Percentiles rank a stretch among this genome's conserved stretches.
Conservation (phyloP, 257 asterid species). For the Nicotiana tabacum region DNA sequence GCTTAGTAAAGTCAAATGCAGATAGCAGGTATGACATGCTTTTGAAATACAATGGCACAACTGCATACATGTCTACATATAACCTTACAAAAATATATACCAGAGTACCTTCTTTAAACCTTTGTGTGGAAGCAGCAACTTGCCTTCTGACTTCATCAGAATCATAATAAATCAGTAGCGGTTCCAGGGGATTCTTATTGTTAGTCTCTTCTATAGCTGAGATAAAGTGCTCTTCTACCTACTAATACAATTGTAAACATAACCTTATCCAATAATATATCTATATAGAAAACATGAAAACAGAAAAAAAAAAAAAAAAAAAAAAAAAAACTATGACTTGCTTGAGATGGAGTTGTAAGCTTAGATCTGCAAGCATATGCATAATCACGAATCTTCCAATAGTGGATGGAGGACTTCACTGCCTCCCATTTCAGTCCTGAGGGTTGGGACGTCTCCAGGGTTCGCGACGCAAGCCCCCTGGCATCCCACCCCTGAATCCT, state of each 20-base stretch:
- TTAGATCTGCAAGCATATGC: constrained; percentile 88
- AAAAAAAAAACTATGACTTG: constrained; percentile 26
- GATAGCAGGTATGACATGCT: not conserved
- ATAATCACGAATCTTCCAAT: constrained; percentile 95
- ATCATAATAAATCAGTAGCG: constrained; percentile 70
- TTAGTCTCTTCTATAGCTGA: constrained; percentile 67
- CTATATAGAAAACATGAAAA: not conserved
- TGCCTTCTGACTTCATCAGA: constrained; percentile 78
- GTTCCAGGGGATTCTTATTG: constrained; percentile 51
- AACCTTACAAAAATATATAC: too few species aligned
- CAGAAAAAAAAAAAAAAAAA: not conserved
- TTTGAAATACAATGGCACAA: too few species aligned
- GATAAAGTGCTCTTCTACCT: constrained; percentile 93
- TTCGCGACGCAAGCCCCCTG: too few species aligned
- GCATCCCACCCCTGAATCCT: too few species aligned
- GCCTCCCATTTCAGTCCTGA: too few species aligned
- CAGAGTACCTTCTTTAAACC: constrained; percentile 76
- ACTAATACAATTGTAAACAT: constrained; percentile 4
- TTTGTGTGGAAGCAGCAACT: constrained; percentile 80
- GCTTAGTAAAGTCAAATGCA: not conserved
- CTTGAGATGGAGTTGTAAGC: constrained; percentile 37
- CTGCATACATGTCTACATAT: too few species aligned
- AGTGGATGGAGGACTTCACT: constrained; percentile 25
- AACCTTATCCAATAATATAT: constrained; percentile 1
- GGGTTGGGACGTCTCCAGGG: too few species aligned